Evolutionary conservation across 805 yeast species (phyloP), one percentile per base, ranked within the genome.

Genomic region (Starmerella tilneyi): DNA sequence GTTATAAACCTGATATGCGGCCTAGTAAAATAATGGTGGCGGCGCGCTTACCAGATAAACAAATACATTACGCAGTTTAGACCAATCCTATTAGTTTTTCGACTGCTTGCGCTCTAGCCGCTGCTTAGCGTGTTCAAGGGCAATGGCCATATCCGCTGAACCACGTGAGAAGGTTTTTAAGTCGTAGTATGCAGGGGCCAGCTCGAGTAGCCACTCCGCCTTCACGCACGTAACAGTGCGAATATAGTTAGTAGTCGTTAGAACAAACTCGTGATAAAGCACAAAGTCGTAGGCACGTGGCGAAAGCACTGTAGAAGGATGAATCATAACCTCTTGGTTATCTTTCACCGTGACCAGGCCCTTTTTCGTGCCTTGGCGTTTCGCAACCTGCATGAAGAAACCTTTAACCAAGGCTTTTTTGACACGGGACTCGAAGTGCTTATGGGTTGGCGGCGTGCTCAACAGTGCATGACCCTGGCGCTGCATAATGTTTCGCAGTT

Each of bases 371-470:
- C 84, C 79, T 67, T 76, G 78, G 69, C 84, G 84, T 68, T 88
- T 92, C 27, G 96, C 97, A 45, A 84, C 94, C 68, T 92, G 98
- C 97, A 92, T 88, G 70, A 92, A 92, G 63, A 86, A 88, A 2
- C 98, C 98, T n/a, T 84, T 75, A 4, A 84, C 73, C 47, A 92
- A 65, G 0, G 97, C 95, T 62, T 81, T 83, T 46, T 94, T 73
- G 52, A 92, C 79, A 57, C 84, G 81, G 55, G 74, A 78, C 63
- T 79, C 80, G 65, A 84, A 86, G 33, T 61, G 59, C 42, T 74
- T 75, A 57, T 78, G 79, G 22, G 75, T 81, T 50, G 65, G 73
- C 32, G 81, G 79, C 2, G 85, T 79, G 39, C 85, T 75, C 48
- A 74, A 71, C 44, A 92, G 65, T 46, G 79, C 84, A 46, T 89